These are phyloP conservation scores for Mangifera indica DNA, from an alignment of 345 rosid genomes.

Conservation along the genomic window DNA sequence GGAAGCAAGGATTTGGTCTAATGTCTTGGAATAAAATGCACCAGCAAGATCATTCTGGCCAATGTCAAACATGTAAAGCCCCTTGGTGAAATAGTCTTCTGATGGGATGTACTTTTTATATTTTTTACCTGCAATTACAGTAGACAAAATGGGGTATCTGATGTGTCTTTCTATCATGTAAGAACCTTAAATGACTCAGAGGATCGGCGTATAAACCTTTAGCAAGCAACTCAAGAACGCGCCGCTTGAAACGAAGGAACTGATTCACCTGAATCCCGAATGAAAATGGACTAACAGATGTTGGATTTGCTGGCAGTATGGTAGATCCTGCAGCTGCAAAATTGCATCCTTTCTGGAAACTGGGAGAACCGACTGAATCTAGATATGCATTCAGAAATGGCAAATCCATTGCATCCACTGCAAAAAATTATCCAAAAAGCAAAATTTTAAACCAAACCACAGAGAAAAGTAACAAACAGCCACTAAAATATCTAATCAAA, in stretches of 20 bases:
- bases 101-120: constrained; percentile 59
- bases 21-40: constrained; percentile 83
- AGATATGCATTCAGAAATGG: constrained; percentile 86
- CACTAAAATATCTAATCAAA: background rate
- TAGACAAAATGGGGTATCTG: background rate
- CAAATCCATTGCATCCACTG: constrained; percentile 95
- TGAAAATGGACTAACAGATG: constrained; percentile 75
- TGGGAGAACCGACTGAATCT: constrained; percentile 81
- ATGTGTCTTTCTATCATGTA: background rate
- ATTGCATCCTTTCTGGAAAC: constrained; percentile 79
- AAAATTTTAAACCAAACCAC: background rate
- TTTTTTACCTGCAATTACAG: constrained; percentile 47
- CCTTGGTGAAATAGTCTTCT: constrained; percentile 60
- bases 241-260: constrained; percentile 71
- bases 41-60: constrained; percentile 99
- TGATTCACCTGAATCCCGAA: constrained; percentile 79
- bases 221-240: constrained; percentile 56
- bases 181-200: background rate
- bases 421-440: background rate
- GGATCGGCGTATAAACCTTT: constrained; percentile 35
- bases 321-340: constrained; percentile 91
- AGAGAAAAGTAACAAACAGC: background rate
- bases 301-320: constrained; percentile 68
- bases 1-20: constrained; percentile 74
- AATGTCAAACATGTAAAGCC: constrained; percentile 83